Base-by-base conservation (phyloP, 2,329 filamentous ascomycete genomes). In the Alternaria sp. region DNA sequence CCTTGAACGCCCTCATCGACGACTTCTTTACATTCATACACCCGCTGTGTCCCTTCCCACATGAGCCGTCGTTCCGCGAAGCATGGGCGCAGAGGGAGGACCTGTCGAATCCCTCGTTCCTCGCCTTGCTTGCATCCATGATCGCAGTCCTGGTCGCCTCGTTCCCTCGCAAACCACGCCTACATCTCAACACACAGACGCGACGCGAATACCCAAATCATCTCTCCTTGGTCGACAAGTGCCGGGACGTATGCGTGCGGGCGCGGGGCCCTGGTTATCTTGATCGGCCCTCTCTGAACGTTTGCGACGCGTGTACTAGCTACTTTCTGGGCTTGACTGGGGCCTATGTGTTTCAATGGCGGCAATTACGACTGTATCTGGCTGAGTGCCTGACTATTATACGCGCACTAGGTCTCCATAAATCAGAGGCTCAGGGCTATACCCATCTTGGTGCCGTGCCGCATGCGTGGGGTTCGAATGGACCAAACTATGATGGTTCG, bases 21-120 rank as follows among this genome's bases (percentile, higher is more conserved):
- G 90, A 93, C 78, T 93, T 91, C 82, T 93, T 93, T 78, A 92
- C 88, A 17, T 92, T 92, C 73, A 89, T 93, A 52, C 89, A 93
- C 67, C 90, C 90, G 1, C 82, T 93, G 8, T 86, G 86, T 57
- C 90, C 90, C 0, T 93, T 93, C 56, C 90, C 90, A 0, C 90
- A 93, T 74, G 89, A 93, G 72, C 89, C 90, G 0, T 90, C 89
- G 4, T 93, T 93, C 73, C 85, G 90, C 23, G 84, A 87, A 61
- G 87, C 87, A 1, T 90, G 92, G 74, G 82, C 83, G 7, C 83
- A 84, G 54, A 83, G 90, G 33, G 86, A 90, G 69, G 90, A 92
- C 71, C 82, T 87, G 51, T 84, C 82, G 6, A 87, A 86, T 63
- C 85, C 86, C 9, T 83, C 85, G 14, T 93, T 93, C 65, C 79